phyloP scores from a whole-genome alignment of 2,329 filamentous ascomycete genomes.

The Harringtonia lauricola region DNA sequence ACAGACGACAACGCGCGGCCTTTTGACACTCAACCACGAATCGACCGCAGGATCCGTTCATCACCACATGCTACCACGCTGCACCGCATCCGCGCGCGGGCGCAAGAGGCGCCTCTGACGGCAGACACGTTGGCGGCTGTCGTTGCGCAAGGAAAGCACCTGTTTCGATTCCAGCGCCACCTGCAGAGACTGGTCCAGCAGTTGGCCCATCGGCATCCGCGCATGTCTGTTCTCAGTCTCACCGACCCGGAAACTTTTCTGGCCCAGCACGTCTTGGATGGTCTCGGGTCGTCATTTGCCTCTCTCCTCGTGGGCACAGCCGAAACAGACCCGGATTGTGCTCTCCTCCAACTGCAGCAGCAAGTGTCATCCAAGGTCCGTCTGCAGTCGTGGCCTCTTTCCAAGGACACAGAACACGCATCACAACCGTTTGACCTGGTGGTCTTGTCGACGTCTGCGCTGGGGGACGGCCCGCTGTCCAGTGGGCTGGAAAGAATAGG shows the following conservation, averaged over 20 bases:
- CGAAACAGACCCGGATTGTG: conserved; percentile 11
- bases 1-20: neutral
- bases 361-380: neutral
- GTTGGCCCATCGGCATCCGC: conserved; percentile 26
- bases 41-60: neutral
- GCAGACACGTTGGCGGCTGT: conserved; percentile 14
- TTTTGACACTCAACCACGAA: neutral
- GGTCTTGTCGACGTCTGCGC: conserved; percentile 14
- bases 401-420: neutral
- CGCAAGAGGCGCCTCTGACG: conserved; percentile 10
- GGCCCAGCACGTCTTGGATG: conserved; percentile 19
- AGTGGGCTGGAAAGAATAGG: conserved; percentile 10
- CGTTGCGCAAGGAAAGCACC: conserved; percentile 19
- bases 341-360: conserved; percentile 4
- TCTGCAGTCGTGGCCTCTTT: too few relatives aligned
- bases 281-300: conserved; percentile 19
- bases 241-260: conserved; percentile 20
- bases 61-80: conserved; percentile 13
- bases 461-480: conserved; percentile 3
- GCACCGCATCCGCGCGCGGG: conserved; percentile 14
- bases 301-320: conserved; percentile 18
- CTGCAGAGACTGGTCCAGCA: conserved; percentile 23
- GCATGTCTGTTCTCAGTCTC: conserved; percentile 27
- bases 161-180: conserved; percentile 21
- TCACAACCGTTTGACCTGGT: conserved; percentile 15